Evolutionary conservation across 257 asterid genomes (phyloP).

Genomic region (Rehmannia glutinosa): DNA sequence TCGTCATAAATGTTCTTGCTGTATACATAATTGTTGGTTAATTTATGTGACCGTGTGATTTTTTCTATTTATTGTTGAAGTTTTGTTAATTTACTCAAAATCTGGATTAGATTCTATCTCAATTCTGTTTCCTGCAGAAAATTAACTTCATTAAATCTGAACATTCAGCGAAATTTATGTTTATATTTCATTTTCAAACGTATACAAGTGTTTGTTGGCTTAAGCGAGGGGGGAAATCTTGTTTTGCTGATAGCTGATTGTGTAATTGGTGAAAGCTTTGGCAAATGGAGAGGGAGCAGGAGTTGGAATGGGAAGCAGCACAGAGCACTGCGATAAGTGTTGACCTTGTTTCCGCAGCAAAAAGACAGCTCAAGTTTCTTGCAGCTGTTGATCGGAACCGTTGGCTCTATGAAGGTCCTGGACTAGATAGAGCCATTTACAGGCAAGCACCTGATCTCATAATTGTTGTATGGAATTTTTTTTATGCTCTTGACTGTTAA

Average conservation of each 20-base stretch:
- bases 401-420: conserved; percentile 72
- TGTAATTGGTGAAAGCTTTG: conserved; percentile 16
- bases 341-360: conserved; percentile 80
- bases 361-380: conserved; percentile 72
- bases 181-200: neutral
- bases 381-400: conserved; percentile 82
- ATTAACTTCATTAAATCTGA: neutral
- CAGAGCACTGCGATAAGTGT: conserved; percentile 60
- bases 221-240: no score
- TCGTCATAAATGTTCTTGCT: no score
- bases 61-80: neutral
- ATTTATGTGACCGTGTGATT: neutral
- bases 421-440: conserved; percentile 59
- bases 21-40: neutral
- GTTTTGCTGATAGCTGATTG: no score
- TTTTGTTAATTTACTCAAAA: neutral
- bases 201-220: no score
- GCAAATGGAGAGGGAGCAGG: conserved; percentile 61
- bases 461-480: neutral
- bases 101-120: neutral
- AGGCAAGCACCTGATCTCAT: conserved; percentile 35
- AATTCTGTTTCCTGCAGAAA: neutral
- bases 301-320: conserved; percentile 79
- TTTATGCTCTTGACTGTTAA: neutral
- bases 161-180: neutral